Base-by-base conservation (phyloP, 345 rosid genomes). In the Anastatica hierochuntica region DNA sequence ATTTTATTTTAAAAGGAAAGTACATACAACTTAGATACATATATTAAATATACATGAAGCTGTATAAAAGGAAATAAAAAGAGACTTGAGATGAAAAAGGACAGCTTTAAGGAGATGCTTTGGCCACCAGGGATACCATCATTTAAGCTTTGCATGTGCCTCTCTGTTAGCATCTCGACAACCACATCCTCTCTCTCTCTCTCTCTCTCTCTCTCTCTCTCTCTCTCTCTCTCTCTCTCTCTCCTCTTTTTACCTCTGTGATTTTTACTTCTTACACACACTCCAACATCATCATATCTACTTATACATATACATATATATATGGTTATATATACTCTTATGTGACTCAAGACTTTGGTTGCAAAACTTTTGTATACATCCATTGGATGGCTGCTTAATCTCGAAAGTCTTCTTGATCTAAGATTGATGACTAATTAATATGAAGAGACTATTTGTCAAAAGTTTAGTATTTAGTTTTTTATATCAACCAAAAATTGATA, bases 131-230 rank as follows among this genome's bases (percentile, higher is more conserved):
- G 17, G 60, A 53, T 45, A 67, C 66, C 72, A 67, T 67, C 72
- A 67, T 67, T 59, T 60, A 67, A 60, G 72, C 72, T 67, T 60
- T 67, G 66, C 72, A 67, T 67, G 72, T 67, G 72, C 72, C 72
- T 59, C 72, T 60, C 72, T 67, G 66, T 58, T 58, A 50, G 60
- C 62, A 60, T 66, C 65, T 66, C 71, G 71, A 66, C 71, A 66
- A 66, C 65, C 65, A 66, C 71, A 66, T 58, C n/a, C 56, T 46
- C 55, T 62, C 61, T 58, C 55, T 37, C 40, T n/a, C 16, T 47
- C 56, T 27, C 47, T 39, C 39, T 7, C 47, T 33, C 23, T 66
- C 58, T 64, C 52, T 58, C 51, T 36, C 71, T 52, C 71, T 58
- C 59, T 29, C 60, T 63, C 56, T 46, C 55, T 62, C 61, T 58